Percentiles rank a stretch among this genome's conserved stretches.
phyloP scores from a whole-genome alignment of 116 monocot species.

The Zostera marina region DNA sequence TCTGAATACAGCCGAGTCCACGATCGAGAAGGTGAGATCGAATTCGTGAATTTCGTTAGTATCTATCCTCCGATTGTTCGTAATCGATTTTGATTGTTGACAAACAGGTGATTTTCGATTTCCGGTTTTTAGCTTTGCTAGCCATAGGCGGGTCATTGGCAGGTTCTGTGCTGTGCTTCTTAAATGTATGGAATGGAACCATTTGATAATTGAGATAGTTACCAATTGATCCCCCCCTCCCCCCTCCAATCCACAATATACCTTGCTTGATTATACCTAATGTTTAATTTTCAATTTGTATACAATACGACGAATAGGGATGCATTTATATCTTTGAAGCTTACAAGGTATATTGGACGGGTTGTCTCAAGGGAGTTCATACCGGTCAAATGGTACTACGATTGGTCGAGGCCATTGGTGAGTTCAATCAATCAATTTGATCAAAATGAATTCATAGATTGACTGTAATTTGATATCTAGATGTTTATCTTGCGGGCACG shows the following conservation, averaged over 20 bases:
- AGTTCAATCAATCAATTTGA: conserved; percentile 9
- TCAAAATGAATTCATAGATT: neutral
- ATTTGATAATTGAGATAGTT: neutral
- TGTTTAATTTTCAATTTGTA: neutral
- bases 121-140: conserved; percentile 86
- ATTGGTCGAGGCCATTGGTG: conserved; percentile 95
- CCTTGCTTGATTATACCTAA: neutral
- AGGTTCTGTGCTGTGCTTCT: conserved; percentile 82
- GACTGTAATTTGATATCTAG: conserved; percentile 21
- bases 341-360: conserved; percentile 86
- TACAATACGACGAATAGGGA: conserved; percentile 28
- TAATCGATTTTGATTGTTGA: neutral
- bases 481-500: conserved; percentile 97
- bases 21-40: neutral
- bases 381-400: conserved; percentile 92
- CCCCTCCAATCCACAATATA: no score
- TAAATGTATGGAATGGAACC: conserved; percentile 47
- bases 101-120: conserved; percentile 86
- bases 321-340: conserved; percentile 88
- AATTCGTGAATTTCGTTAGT: neutral
- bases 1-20: conserved; percentile 1
- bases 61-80: neutral
- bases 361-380: conserved; percentile 73
- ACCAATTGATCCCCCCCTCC: no score
- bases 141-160: conserved; percentile 93